Evolutionary conservation across 2,329 filamentous ascomycete genomes (phyloP).

Genomic region (Pyricularia pennisetigena): DNA sequence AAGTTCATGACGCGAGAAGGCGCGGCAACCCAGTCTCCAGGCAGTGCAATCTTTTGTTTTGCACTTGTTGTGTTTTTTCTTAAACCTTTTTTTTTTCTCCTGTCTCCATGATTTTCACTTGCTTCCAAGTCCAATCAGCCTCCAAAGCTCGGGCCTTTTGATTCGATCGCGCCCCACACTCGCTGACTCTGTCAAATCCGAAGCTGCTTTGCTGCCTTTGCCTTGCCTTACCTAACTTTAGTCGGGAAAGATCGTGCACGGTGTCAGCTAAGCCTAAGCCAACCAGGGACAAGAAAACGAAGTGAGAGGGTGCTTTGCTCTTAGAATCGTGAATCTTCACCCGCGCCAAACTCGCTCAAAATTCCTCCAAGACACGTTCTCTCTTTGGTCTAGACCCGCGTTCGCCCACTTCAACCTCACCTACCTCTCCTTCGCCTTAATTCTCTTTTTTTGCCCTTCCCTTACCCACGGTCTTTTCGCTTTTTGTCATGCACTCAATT

Average conservation of each 20-base stretch:
- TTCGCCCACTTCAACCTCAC: background rate
- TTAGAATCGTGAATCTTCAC: background rate
- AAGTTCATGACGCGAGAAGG: background rate
- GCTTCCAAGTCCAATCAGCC: background rate
- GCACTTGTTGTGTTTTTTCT: background rate
- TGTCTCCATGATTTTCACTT: background rate
- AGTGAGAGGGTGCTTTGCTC: background rate
- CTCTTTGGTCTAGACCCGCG: background rate
- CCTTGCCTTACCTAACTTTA: background rate
- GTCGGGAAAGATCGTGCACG: background rate
- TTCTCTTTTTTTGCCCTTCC: slow-evolving; percentile 24
- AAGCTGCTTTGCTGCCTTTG: background rate
- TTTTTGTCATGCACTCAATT: slow-evolving; percentile 16
- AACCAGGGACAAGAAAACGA: background rate
- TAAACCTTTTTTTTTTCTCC: background rate
- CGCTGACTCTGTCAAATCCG: slow-evolving; percentile 1
- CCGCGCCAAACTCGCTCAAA: background rate
- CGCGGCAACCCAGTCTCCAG: background rate
- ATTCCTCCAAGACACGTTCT: slow-evolving; percentile 1
- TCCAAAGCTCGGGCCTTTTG: background rate
- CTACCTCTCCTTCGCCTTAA: background rate
- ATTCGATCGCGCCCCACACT: background rate
- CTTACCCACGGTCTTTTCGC: slow-evolving; percentile 17
- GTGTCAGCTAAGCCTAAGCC: background rate
- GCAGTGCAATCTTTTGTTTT: background rate